phyloP scores from a whole-genome alignment of 805 yeast species.

The Metschnikowia sp. region DNA sequence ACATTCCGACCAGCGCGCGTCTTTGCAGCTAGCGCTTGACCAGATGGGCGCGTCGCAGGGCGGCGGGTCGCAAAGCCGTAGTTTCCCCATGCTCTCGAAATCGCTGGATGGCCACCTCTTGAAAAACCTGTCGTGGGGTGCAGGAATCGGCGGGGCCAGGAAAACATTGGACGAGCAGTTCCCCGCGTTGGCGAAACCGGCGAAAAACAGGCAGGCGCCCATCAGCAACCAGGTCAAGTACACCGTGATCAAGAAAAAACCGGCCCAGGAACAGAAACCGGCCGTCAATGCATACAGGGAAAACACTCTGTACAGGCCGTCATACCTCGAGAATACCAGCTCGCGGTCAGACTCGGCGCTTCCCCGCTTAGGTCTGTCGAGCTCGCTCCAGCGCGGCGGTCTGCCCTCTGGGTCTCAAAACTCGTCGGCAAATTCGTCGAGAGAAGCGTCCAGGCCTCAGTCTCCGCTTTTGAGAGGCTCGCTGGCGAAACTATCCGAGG shows the following conservation, averaged over 20 bases:
- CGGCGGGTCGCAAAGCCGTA: conserved; percentile 5
- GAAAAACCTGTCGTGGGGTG: conserved; percentile 26
- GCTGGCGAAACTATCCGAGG: conserved; percentile 22
- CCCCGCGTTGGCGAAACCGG: conserved; percentile 34
- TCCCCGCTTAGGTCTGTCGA: conserved; percentile 19
- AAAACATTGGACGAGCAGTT: conserved; percentile 24
- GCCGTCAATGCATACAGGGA: conserved; percentile 16
- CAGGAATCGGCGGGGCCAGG: conserved; percentile 7
- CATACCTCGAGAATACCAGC: conserved; percentile 26
- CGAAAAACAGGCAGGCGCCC: conserved; percentile 22
- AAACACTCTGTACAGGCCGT: conserved; percentile 26
- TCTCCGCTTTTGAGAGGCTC: conserved; percentile 21
- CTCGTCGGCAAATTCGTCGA: conserved; percentile 1
- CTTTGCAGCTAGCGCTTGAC: conserved; percentile 28
- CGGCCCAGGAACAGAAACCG: conserved; percentile 11
- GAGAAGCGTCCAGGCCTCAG: conserved; percentile 17
- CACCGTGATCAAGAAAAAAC: conserved; percentile 29
- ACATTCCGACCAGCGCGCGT: conserved; percentile 42
- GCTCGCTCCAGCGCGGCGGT: conserved; percentile 24
- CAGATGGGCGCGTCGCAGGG: conserved; percentile 15
- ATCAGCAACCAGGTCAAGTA: conserved; percentile 25
- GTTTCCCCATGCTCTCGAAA: conserved; percentile 48
- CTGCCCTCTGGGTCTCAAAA: neutral
- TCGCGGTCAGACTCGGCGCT: conserved; percentile 1
- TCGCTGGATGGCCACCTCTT: conserved; percentile 9